A percentile compares a stretch with the other conserved stretches of the same genome.
These are phyloP conservation scores for Rhizophagus clarus DNA, from an alignment of 192 early-diverging fungal genomes.

Conservation along the genomic window DNA sequence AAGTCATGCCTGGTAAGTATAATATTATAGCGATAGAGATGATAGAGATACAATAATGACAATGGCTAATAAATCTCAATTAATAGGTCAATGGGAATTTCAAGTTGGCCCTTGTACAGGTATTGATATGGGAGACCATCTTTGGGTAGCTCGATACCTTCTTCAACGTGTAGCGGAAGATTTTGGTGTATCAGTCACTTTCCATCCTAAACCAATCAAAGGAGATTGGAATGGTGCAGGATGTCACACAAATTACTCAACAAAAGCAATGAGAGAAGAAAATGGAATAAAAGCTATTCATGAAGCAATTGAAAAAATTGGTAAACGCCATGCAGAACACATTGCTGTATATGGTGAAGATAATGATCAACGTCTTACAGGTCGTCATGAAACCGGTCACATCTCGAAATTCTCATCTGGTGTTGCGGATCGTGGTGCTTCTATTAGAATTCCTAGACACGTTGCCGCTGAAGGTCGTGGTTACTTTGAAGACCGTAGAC, in stretches of 20 bases:
- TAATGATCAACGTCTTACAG: slow-evolving; percentile 60
- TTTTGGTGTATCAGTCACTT: slow-evolving; percentile 55
- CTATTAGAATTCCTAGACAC: slow-evolving; percentile 60
- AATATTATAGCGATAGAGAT: too few species aligned
- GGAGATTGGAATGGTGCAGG: slow-evolving; percentile 65
- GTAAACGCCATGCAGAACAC: slow-evolving; percentile 46
- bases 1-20: slow-evolving; percentile 47
- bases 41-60: too few species aligned
- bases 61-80: too few species aligned
- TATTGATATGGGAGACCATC: slow-evolving; percentile 55
- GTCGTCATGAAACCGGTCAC: slow-evolving; percentile 56
- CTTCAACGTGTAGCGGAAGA: slow-evolving; percentile 60
- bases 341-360: slow-evolving; percentile 63
- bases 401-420: slow-evolving; percentile 53
- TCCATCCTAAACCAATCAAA: slow-evolving; percentile 60
- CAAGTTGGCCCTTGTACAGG: slow-evolving; percentile 61
- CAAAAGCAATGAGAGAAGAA: slow-evolving; percentile 49
- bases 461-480: slow-evolving; percentile 55
- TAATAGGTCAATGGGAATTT: slow-evolving; percentile 51
- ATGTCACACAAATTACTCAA: slow-evolving; percentile 59
- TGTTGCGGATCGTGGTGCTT: slow-evolving; percentile 59
- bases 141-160: slow-evolving; percentile 56
- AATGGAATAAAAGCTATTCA: slow-evolving; percentile 53
- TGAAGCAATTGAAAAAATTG: slow-evolving; percentile 55
- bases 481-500: slow-evolving; percentile 59